Base-by-base conservation (phyloP, 2,329 filamentous ascomycete genomes). In the Aspergillus terreus region DNA sequence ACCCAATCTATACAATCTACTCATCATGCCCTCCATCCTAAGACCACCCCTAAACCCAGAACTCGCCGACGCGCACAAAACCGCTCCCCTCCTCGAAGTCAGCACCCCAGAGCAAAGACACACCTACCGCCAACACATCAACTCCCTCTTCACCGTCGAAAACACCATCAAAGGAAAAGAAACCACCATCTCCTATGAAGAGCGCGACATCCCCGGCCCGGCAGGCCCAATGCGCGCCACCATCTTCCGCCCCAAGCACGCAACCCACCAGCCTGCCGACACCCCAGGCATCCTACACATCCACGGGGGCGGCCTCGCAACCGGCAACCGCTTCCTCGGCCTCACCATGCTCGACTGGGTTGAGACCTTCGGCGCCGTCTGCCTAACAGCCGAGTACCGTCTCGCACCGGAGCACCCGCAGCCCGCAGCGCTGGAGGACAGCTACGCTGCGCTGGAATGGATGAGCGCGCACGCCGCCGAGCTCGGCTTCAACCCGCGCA, bases 271-370 rank as follows among this genome's bases (percentile, higher is more conserved):
- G 1, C 9, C 32, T 12, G 43, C 36, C 1, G 43, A 51, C 4
- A 54, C 59, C 55, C 77, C 83, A 0, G 80, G 80, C 15, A 75
- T 87, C 25, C 75, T 87, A 58, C 85, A 86, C 64, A 85, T 84
- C 60, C 85, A 88, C 61, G 84, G 84, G 23, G 85, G 85, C 19
- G 85, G 85, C 4, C 87, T 85, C 69, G 81, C 83, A 6, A 69
- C 86, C 30, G 85, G 85, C 11, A 76, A 77, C 44, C 82, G 79
- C 3, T 84, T 81, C 4, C 82, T 87, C 63, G 84, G 87, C 61
- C 79, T 82, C 12, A 76, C 82, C 40, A 81, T 79, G 5, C 74
- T 78, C 4, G 71, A 76, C 33, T 78, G 84, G 3, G 69, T 80
- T 36, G 69, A 78, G 23, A 71, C 76, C 4, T 71, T 80, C 11